Conservation (phyloP, 1,284 basidiomycete species). For the Somion occarium region DNA sequence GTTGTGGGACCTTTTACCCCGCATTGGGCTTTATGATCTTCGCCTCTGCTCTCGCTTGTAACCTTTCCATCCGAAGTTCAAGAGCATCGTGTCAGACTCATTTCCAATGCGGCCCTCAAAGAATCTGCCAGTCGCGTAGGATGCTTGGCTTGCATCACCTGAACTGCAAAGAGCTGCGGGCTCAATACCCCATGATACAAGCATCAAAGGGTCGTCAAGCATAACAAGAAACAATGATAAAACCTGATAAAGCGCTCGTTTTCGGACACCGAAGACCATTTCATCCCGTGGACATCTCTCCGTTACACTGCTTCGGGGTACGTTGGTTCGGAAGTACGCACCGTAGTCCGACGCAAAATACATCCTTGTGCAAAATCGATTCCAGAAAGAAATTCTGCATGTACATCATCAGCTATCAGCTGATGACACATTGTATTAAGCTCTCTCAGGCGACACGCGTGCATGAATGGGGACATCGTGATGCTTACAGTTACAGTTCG, state of each 20-base stretch:
- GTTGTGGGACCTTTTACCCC: slow-evolving; percentile 3
- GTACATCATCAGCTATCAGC: slow-evolving; percentile 1
- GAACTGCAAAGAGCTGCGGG: too few relatives aligned
- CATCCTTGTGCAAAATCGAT: neutral
- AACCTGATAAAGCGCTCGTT: neutral
- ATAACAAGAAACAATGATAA: neutral
- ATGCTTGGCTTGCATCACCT: neutral
- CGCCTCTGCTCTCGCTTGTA: slow-evolving; percentile 3
- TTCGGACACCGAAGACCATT: neutral
- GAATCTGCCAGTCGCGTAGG: too few relatives aligned
- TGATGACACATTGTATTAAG: neutral
- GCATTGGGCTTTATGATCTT: neutral
- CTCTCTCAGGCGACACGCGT: neutral
- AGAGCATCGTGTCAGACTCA: too few relatives aligned
- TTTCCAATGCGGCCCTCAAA: too few relatives aligned
- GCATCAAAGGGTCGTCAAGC: neutral
- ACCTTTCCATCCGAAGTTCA: too few relatives aligned
- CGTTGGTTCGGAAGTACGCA: neutral
- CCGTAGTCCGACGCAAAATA: neutral
- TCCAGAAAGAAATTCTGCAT: neutral
- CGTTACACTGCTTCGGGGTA: neutral
- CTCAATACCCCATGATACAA: too few relatives aligned
- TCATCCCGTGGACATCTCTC: neutral
- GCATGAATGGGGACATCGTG: neutral
- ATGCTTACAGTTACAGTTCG: too few relatives aligned